These are phyloP conservation scores for Persicaria tinctoria DNA, from an alignment of 148 eudicot genomes.

Conservation along the genomic window DNA sequence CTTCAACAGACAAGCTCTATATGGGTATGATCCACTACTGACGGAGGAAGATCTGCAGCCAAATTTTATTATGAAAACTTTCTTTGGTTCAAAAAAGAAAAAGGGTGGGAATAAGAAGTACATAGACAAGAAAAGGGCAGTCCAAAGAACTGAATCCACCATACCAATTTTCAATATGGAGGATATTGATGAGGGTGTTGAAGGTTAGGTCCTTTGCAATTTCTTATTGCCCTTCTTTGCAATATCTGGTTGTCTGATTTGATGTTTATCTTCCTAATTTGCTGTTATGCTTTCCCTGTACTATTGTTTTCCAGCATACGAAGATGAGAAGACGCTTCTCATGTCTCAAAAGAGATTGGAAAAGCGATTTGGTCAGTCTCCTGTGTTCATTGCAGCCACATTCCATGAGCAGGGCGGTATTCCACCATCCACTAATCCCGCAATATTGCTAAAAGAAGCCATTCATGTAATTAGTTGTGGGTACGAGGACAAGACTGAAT, in stretches of 20 bases:
- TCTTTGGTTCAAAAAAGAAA: constrained; percentile 86
- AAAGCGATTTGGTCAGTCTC: constrained; percentile 97
- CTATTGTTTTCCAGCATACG: constrained; percentile 53
- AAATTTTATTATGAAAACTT: constrained; percentile 67
- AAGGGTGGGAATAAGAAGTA: constrained; percentile 57
- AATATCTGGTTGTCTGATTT: not conserved
- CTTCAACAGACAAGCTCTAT: constrained; percentile 93
- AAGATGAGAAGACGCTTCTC: constrained; percentile 85
- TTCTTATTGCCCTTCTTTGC: not conserved
- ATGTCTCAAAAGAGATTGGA: constrained; percentile 95
- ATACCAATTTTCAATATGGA: constrained; percentile 92
- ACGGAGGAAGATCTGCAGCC: constrained; percentile 93
- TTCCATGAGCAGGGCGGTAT: constrained; percentile 93
- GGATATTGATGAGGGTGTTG: constrained; percentile 89
- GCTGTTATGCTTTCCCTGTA: constrained; percentile 12
- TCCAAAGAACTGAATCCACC: constrained; percentile 79
- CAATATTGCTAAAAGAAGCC: constrained; percentile 82
- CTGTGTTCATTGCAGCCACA: constrained; percentile 92
- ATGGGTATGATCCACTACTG: constrained; percentile 92
- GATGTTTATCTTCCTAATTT: not conserved
- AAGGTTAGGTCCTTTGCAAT: constrained; percentile 36
- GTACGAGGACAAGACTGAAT: constrained; percentile 88
- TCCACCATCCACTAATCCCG: constrained; percentile 84
- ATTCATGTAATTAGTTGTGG: constrained; percentile 98
- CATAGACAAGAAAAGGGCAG: constrained; percentile 66